Conservation (phyloP, 2,329 filamentous ascomycete species). For the Aspergillus novofumigatus region DNA sequence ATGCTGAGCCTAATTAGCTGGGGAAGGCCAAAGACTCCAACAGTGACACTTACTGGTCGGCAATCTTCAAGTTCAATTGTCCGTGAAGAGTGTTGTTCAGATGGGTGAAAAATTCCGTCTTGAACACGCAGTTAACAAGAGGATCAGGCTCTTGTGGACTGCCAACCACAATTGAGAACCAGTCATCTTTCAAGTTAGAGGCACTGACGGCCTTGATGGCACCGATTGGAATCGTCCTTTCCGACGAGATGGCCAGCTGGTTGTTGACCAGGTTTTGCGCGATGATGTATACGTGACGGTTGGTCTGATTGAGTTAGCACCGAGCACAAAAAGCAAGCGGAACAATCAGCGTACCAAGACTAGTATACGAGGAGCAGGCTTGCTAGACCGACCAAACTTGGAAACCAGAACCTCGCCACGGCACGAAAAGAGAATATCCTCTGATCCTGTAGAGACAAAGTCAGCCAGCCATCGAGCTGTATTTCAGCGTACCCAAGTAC, state of each 20-base stretch:
- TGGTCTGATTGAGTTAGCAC: conserved; percentile 50
- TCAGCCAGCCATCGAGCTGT: background rate
- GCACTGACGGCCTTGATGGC: conserved; percentile 82
- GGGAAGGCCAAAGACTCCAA: background rate
- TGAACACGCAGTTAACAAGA: conserved; percentile 88
- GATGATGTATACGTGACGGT: conserved; percentile 82
- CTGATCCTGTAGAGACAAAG: conserved; percentile 39
- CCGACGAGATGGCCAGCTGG: conserved; percentile 74
- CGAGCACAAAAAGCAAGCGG: background rate
- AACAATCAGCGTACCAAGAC: conserved; percentile 54
- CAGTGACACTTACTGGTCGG: conserved; percentile 51
- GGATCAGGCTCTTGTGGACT: conserved; percentile 89
- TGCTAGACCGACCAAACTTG: conserved; percentile 95
- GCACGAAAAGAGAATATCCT: conserved; percentile 82
- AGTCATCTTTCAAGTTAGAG: conserved; percentile 84
- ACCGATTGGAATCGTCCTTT: conserved; percentile 76
- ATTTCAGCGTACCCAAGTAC: conserved; percentile 6
- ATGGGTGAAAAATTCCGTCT: conserved; percentile 95
- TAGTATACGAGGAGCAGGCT: conserved; percentile 79
- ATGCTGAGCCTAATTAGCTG: conserved; percentile 48
- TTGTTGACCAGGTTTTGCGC: conserved; percentile 78
- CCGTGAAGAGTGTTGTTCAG: conserved; percentile 76
- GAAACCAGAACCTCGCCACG: conserved; percentile 85
- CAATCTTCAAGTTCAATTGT: conserved; percentile 75
- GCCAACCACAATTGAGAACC: conserved; percentile 91